A percentile compares a stretch with the other conserved stretches of the same genome.
phyloP scores from a whole-genome alignment of 345 rosid genomes.

The Eucalyptus regnans region DNA sequence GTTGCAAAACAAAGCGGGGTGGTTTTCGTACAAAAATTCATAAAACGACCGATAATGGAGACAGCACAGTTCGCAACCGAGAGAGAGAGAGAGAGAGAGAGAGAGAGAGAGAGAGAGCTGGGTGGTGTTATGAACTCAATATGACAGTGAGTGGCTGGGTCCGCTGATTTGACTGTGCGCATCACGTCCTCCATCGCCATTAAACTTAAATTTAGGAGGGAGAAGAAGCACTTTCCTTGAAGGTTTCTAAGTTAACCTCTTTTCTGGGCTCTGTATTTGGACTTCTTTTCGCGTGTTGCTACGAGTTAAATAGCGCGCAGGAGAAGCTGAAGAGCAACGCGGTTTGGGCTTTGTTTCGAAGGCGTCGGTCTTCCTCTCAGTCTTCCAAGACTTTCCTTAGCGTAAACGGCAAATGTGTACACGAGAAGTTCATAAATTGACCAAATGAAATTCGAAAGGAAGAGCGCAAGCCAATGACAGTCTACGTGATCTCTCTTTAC shows the following conservation, averaged over 20 bases:
- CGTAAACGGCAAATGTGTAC: no score
- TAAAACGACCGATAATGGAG: no score
- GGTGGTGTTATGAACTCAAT: no score
- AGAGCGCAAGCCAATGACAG: no score
- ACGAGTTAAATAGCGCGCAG: neutral
- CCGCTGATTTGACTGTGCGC: neutral
- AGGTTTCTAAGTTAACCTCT: no score
- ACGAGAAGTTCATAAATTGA: no score
- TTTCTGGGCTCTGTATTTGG: neutral
- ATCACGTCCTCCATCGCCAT: neutral
- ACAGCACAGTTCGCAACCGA: no score
- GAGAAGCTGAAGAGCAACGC: neutral
- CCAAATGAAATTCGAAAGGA: no score
- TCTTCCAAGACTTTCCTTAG: neutral
- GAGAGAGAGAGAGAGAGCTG: neutral
- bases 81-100: neutral
- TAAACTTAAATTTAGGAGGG: neutral
- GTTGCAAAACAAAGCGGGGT: neutral
- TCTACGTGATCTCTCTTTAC: no score
- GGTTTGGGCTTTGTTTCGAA: neutral
- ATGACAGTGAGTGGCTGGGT: neutral
- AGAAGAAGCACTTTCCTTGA: neutral
- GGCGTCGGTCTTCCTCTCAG: neutral
- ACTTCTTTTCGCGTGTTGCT: neutral
- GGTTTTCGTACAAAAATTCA: neutral